phyloP scores from a whole-genome alignment of 1,284 basidiomycete genomes.

The Ceratobasidium sp. region DNA sequence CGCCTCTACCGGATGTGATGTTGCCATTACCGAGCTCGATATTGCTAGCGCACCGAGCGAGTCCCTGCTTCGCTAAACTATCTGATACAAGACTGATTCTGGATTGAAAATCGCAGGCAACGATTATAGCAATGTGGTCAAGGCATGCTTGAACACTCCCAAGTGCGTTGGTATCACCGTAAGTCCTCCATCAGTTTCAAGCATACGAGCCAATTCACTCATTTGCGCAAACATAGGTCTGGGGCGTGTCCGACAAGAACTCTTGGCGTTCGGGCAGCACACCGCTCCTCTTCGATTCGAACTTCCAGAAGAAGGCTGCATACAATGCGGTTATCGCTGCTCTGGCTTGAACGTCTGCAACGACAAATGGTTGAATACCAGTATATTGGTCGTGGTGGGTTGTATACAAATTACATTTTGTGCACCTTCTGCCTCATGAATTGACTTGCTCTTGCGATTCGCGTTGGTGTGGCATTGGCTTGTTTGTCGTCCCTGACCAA shows the following conservation, averaged over 20 bases:
- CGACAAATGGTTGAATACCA: neutral
- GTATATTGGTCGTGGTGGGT: too few relatives aligned
- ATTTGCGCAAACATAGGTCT: constrained; percentile 60
- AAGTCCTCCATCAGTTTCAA: neutral
- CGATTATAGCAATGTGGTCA: constrained; percentile 64
- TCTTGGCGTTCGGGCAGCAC: constrained; percentile 49
- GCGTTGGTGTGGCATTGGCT: too few relatives aligned
- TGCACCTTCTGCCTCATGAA: neutral
- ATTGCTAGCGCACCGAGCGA: constrained; percentile 43
- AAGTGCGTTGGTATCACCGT: constrained; percentile 64
- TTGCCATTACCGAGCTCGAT: constrained; percentile 52
- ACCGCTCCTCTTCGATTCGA: constrained; percentile 63
- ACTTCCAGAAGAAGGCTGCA: constrained; percentile 64
- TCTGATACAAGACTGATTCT: neutral
- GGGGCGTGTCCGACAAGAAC: constrained; percentile 53
- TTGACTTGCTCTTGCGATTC: neutral
- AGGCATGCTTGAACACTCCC: constrained; percentile 63
- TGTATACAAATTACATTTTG: too few relatives aligned
- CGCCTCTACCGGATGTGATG: constrained; percentile 48
- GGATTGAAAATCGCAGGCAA: constrained; percentile 48
- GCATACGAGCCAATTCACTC: neutral
- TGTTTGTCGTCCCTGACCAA: too few relatives aligned
- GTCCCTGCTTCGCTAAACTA: neutral
- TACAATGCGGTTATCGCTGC: constrained; percentile 61
- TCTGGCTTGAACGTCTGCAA: constrained; percentile 23